Evolutionary conservation across 257 asterid species (phyloP).

Genomic region (Coffea canephora): DNA sequence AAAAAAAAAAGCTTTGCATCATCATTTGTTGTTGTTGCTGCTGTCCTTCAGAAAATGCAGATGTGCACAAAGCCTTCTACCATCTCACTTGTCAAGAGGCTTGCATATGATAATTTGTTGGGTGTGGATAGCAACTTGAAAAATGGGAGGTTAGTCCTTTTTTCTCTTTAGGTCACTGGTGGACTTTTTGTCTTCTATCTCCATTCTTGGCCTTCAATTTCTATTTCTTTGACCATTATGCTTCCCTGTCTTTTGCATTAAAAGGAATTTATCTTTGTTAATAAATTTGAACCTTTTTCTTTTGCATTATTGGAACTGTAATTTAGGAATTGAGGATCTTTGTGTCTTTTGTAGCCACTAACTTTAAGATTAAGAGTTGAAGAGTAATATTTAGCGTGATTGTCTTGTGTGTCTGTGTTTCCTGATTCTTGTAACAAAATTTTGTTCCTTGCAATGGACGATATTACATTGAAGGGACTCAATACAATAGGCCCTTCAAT

Average conservation of each 20-base stretch:
- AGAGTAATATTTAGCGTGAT: neutral
- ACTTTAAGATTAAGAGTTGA: neutral
- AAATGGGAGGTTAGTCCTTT: conserved; percentile 68
- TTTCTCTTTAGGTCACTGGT: conserved; percentile 8
- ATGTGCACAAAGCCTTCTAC: conserved; percentile 88
- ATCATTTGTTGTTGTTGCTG: conserved; percentile 15
- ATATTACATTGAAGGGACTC: neutral
- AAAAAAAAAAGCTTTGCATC: neutral
- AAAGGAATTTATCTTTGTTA: neutral
- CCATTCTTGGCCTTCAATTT: neutral
- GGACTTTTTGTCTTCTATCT: conserved; percentile 1
- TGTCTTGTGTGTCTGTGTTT: neutral
- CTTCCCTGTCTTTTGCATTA: neutral
- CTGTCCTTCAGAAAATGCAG: conserved; percentile 63
- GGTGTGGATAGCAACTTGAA: conserved; percentile 73
- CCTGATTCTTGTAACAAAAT: neutral
- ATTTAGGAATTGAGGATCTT: neutral
- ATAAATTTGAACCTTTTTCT: neutral
- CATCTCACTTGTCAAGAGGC: conserved; percentile 60
- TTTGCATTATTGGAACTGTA: neutral
- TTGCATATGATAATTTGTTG: conserved; percentile 59
- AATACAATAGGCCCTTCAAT: neutral
- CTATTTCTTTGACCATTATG: neutral
- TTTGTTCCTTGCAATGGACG: neutral
- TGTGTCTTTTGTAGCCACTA: too few relatives aligned